A percentile compares a stretch with the other conserved stretches of the same genome.
These are phyloP conservation scores for Psilocybe mexicana DNA, from an alignment of 1,284 basidiomycete genomes.

Conservation along the genomic window DNA sequence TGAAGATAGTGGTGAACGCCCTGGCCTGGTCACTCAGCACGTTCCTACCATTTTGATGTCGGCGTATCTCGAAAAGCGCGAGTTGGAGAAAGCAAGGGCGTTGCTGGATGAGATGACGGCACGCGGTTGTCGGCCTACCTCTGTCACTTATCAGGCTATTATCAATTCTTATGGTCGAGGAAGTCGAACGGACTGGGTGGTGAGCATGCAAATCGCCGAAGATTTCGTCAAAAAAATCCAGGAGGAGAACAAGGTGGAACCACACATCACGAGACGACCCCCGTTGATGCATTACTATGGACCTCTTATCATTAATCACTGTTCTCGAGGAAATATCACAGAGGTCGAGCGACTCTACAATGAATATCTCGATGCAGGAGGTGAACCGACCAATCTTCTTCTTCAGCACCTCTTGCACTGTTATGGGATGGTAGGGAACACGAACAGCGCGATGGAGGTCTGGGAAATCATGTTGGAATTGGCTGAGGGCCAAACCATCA, in stretches of 20 bases:
- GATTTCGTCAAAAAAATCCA: constrained; percentile 56
- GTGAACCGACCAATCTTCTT: constrained; percentile 57
- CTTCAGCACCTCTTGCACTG: constrained; percentile 75
- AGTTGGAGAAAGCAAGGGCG: constrained; percentile 59
- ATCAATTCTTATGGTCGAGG: constrained; percentile 56
- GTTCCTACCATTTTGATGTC: constrained; percentile 86
- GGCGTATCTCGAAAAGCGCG: constrained; percentile 66
- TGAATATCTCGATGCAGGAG: constrained; percentile 56
- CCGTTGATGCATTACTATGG: constrained; percentile 57
- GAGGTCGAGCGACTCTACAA: constrained; percentile 63
- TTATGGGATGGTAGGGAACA: constrained; percentile 65
- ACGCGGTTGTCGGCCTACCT: constrained; percentile 68
- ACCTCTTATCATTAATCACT: constrained; percentile 65
- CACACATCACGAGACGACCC: constrained; percentile 38
- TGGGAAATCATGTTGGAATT: constrained; percentile 75
- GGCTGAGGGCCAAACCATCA: constrained; percentile 37
- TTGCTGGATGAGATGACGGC: constrained; percentile 77
- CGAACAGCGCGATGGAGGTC: constrained; percentile 56
- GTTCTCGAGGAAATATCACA: constrained; percentile 45
- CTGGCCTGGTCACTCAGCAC: constrained; percentile 54
- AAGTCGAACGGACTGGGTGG: constrained; percentile 41
- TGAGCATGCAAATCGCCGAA: constrained; percentile 58
- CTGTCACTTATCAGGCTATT: constrained; percentile 75
- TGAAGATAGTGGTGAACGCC: constrained; percentile 32
- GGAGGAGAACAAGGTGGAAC: constrained; percentile 39